These are phyloP conservation scores for Malus hybrid DNA, from an alignment of 331 rosid species.

Conservation along the genomic window DNA sequence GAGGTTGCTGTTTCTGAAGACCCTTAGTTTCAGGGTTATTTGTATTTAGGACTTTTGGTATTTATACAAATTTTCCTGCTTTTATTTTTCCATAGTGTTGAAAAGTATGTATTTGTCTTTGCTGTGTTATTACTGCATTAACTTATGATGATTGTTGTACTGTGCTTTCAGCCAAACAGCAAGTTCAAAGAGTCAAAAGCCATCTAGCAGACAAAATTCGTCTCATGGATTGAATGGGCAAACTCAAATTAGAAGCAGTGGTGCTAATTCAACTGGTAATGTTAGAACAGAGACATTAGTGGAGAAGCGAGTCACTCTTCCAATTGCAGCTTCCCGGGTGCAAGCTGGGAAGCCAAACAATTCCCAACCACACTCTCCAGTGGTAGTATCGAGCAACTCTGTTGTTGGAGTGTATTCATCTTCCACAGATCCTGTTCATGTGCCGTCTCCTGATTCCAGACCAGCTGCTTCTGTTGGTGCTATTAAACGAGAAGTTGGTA, in stretches of 20 bases:
- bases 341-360: conserved; percentile 43
- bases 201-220: conserved; percentile 36
- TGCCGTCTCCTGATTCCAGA: conserved; percentile 91
- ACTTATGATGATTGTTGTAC: conserved; percentile 1
- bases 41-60: not conserved
- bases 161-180: conserved; percentile 40
- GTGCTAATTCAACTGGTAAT: conserved; percentile 25
- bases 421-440: conserved; percentile 97
- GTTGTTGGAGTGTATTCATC: conserved; percentile 84
- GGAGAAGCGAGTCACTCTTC: conserved; percentile 36
- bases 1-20: not conserved
- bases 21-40: not conserved
- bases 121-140: not conserved
- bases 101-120: not conserved
- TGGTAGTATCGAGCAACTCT: conserved; percentile 47
- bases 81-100: not conserved
- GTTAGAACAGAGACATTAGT: conserved; percentile 34
- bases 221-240: conserved; percentile 39
- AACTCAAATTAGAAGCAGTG: conserved; percentile 33
- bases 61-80: not conserved
- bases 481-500: conserved; percentile 85
- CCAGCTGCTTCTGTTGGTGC: conserved; percentile 84
- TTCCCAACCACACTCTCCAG: conserved; percentile 35
- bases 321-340: conserved; percentile 31
- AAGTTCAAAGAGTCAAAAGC: conserved; percentile 38